Evolutionary conservation across 2,329 filamentous ascomycete genomes (phyloP), one percentile per base, ranked within the genome.

Genomic region (Phoma sp.): DNA sequence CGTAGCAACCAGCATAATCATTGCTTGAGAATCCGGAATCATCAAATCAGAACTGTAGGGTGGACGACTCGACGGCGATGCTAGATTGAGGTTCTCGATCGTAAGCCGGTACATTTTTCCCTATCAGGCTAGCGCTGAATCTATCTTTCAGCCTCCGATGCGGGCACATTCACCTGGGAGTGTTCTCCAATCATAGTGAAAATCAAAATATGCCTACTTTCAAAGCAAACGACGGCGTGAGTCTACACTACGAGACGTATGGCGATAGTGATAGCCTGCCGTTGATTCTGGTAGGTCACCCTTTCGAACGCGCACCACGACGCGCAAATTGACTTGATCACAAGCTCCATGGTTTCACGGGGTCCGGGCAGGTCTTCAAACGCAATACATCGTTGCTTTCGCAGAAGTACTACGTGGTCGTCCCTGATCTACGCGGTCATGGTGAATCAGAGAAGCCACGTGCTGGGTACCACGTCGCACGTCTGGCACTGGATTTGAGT

Each of bases 261-360:
- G 64, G 64, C 13, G 35, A 29, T 1, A 33, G 31, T 24, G 19
- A 29, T 33, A 54, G 39, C 15, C 19, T 47, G 6, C 60, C 60
- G 4, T 43, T 68, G 17, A 57, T 68, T 8, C 19, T 66, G 22
- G 64, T 68, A 43, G 32, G 59, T 32, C 15, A 35, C 3, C 32
- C 0, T 17, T n/a, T 17, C 32, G 3, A 15, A 7, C 6, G 15
- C n/a, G 2, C 32, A 35, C 6, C 9, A 17, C 4, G 7, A 44
- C 39, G 3, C 22, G 38, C 6, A 43, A 21, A 22, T 47, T 48
- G 27, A 53, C 36, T 1, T 24, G 9, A 2, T n/a, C 15, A 41
- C 49, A 19, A 68, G 67, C 58, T 70, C 8, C 67, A 70, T 40
- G 67, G 67, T 45, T 70, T 69, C 46, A 70, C 67, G 17, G 66